Percentiles rank a stretch among this genome's conserved stretches.
Conservation (phyloP, 345 rosid genomes). For the Cardamine occulta region DNA sequence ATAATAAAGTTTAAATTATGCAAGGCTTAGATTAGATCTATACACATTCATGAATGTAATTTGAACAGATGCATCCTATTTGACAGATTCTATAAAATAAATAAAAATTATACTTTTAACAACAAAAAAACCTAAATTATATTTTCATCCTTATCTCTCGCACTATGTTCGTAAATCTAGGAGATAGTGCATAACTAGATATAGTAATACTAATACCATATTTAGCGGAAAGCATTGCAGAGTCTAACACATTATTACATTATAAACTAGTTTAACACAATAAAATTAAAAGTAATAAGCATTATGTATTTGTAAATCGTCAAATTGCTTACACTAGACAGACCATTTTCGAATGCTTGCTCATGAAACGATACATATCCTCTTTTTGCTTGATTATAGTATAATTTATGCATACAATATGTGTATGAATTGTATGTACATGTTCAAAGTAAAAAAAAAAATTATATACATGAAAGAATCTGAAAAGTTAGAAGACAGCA, state of each 20-base stretch:
- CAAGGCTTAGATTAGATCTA: conserved; percentile 7
- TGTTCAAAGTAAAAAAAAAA: neutral
- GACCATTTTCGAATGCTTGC: conserved; percentile 23
- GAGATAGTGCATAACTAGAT: too few species aligned
- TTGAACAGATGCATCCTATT: conserved; percentile 15
- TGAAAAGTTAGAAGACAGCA: conserved; percentile 1
- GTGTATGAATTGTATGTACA: neutral
- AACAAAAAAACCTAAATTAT: neutral
- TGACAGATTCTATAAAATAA: neutral
- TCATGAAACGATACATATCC: conserved; percentile 9
- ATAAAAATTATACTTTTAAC: too few species aligned
- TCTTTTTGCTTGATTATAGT: neutral
- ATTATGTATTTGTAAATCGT: neutral
- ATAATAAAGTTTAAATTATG: neutral
- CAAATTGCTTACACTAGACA: conserved; percentile 24
- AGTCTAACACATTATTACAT: neutral
- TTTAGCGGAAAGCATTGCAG: conserved; percentile 10
- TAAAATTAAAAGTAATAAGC: neutral
- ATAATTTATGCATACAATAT: neutral
- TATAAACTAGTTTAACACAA: neutral
- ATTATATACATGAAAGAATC: neutral
- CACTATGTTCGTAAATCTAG: conserved; percentile 5
- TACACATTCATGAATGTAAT: conserved; percentile 19
- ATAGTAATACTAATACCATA: neutral
- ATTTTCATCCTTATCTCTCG: conserved; percentile 11